Conservation (phyloP, 768 basidiomycete species). For the Boletus tomentosulus region DNA sequence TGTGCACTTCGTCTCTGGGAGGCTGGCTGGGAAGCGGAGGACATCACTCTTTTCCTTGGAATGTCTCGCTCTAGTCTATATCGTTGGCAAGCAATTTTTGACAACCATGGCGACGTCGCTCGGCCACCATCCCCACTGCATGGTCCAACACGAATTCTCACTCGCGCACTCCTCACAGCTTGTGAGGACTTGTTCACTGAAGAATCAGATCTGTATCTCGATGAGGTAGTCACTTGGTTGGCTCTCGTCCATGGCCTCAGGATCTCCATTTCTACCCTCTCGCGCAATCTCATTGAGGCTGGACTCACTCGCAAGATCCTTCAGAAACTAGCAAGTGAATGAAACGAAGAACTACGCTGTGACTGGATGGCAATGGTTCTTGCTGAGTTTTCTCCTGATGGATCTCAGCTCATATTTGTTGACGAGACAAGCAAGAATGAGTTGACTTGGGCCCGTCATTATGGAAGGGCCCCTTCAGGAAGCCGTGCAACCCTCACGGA, state of each 20-base stretch:
- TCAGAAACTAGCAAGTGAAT: constrained; percentile 20
- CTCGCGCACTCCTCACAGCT: not conserved
- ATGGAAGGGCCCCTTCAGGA: not conserved
- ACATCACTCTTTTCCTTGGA: not conserved
- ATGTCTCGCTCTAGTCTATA: not conserved
- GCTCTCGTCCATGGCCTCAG: not conserved
- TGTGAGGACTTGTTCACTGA: constrained; percentile 15
- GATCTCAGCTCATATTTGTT: not conserved
- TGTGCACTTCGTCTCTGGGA: not conserved
- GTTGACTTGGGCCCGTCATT: not conserved
- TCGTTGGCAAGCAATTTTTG: not conserved
- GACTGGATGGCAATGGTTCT: too few relatives aligned
- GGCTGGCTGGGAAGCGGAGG: not conserved
- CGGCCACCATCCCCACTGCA: not conserved
- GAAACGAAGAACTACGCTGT: too few relatives aligned
- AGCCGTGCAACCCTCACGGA: not conserved
- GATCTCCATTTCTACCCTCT: not conserved
- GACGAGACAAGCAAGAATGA: constrained; percentile 4
- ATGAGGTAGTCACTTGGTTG: constrained; percentile 1
- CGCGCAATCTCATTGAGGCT: constrained; percentile 1
- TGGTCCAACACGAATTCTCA: not conserved
- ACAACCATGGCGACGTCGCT: not conserved
- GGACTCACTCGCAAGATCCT: constrained; percentile 7
- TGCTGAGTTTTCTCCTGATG: too few relatives aligned
- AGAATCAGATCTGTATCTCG: not conserved